Evolutionary conservation across 192 early-diverging fungal species (phyloP), one percentile per base, ranked within the genome.

Genomic region (Podila minutissima): DNA sequence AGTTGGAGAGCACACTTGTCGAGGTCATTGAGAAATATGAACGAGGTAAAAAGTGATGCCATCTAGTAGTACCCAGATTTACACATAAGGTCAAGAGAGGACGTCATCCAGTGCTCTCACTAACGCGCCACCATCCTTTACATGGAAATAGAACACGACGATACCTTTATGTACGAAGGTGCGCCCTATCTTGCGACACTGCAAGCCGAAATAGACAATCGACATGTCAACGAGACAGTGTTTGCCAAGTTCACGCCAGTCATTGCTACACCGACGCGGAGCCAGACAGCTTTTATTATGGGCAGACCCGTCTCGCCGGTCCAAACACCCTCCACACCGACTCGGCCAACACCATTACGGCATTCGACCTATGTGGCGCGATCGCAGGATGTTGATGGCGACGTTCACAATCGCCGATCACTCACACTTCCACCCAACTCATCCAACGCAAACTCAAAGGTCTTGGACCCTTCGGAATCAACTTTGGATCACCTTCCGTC

Each of bases 1-100:
- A 86, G 33, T 71, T 92, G 74, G 94, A 96, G 71, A 69, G 83
- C 31, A 64, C 69, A 11, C 76, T 96, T 59, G 72, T 88, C 19
- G 72, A 84, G 22, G 84, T 82, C 3, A 79, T 95, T 33, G 57
- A 83, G 32, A 74, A 68, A 29, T 91, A 86, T 62, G 92, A 94
- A 81, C 49, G 74, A 72, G 83, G 88, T 89, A 78, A 64, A 61
- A 35, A 53, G 17, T 9, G 22, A 55, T 59, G 13, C n/a, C 12
- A 59, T 46, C 7, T 1, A 46, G 29, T 41, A 7, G 4, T 6
- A 35, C 3, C 5, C 13, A 20, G 41, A 41, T 17, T 8, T 46
- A 46, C 15, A 11, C 13, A 15, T 13, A 17, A 17, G 15, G 0
- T 17, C 41, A 3, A 46, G 8, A 15, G 41, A 15, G 41, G 15